Evolutionary conservation across 1,284 basidiomycete genomes (phyloP).

Genomic region (Tilletia horrida): DNA sequence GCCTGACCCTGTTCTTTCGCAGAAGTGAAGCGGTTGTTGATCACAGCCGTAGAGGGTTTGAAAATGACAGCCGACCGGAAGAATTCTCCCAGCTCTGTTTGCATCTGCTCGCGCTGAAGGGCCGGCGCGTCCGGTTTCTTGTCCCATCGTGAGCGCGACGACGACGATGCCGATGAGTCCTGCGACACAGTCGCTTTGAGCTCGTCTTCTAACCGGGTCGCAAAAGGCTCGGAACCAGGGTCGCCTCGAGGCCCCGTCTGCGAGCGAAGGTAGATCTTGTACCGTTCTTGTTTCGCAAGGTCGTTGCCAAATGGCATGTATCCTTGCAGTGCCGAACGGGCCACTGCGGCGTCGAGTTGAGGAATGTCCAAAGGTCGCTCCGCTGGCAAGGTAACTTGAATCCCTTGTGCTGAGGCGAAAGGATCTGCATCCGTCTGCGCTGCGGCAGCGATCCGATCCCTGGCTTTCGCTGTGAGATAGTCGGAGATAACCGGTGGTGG

Average conservation of each 20-base stretch:
- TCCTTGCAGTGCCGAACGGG: slow-evolving; percentile 78
- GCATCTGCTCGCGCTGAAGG: slow-evolving; percentile 63
- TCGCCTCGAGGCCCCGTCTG: slow-evolving; percentile 59
- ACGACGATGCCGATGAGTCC: slow-evolving; percentile 28
- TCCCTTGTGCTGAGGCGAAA: slow-evolving; percentile 29
- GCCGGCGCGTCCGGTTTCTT: not conserved
- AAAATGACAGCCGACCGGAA: slow-evolving; percentile 82
- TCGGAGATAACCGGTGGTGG: slow-evolving; percentile 81
- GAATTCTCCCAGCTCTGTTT: slow-evolving; percentile 80
- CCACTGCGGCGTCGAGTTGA: slow-evolving; percentile 69
- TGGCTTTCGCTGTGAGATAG: slow-evolving; percentile 84
- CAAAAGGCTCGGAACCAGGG: slow-evolving; percentile 36
- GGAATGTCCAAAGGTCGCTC: slow-evolving; percentile 61
- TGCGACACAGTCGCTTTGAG: slow-evolving; percentile 59
- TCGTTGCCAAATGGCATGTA: slow-evolving; percentile 84
- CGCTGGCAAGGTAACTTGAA: slow-evolving; percentile 31
- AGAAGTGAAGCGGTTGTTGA: slow-evolving; percentile 82
- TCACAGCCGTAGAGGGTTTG: slow-evolving; percentile 83
- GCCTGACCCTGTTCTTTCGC: slow-evolving; percentile 59
- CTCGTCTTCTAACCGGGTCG: slow-evolving; percentile 56
- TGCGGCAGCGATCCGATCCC: slow-evolving; percentile 71
- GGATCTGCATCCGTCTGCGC: slow-evolving; percentile 55
- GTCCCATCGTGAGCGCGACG: slow-evolving; percentile 21
- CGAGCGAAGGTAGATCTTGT: slow-evolving; percentile 74
- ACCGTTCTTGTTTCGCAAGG: slow-evolving; percentile 76